A percentile compares a stretch with the other conserved stretches of the same genome.
phyloP scores from a whole-genome alignment of 305 asterid genomes.

The Solanum hybrid region DNA sequence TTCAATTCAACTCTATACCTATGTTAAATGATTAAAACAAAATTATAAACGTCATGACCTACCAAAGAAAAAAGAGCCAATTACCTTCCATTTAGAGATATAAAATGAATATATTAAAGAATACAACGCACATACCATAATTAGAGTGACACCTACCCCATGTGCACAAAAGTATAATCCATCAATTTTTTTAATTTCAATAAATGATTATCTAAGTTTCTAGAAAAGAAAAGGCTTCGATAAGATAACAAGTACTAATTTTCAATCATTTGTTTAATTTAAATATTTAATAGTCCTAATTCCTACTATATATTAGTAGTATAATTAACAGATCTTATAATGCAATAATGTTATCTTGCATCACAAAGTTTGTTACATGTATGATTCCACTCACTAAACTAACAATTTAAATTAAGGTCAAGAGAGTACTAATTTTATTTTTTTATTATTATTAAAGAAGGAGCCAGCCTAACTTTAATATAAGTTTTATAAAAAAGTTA shows the following conservation, averaged over 20 bases:
- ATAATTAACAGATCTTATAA: background rate
- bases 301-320: background rate
- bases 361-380: background rate
- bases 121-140: slow-evolving; percentile 4
- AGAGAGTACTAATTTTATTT: background rate
- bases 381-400: background rate
- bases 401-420: background rate
- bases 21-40: background rate
- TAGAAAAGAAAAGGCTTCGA: background rate
- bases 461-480: background rate
- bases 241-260: background rate
- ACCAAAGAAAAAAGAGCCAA: background rate
- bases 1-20: background rate
- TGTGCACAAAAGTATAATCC: background rate
- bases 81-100: background rate
- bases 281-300: background rate
- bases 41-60: background rate
- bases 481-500: background rate
- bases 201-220: background rate
- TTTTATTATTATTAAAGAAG: background rate
- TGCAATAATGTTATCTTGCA: background rate
- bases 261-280: background rate
- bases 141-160: slow-evolving; percentile 4
- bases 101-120: background rate
- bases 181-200: background rate